Conservation (phyloP, 2,329 filamentous ascomycete genomes). For the Cladosporium austrohemisphaericum region DNA sequence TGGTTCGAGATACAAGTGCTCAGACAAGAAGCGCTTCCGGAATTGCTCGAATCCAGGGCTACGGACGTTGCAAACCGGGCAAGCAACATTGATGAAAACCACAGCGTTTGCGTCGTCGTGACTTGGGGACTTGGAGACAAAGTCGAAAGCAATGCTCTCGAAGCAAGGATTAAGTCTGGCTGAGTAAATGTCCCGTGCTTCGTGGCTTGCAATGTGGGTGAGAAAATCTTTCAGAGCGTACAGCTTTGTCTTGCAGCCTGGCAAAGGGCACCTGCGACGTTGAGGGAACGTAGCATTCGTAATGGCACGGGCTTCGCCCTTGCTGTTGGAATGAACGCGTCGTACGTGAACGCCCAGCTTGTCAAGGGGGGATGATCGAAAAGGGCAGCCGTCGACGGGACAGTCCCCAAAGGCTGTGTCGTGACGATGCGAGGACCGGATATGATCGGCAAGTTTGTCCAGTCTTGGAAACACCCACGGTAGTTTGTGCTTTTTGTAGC, state of each 20-base stretch:
- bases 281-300: neutral
- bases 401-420: neutral
- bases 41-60: neutral
- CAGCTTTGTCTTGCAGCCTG: no score
- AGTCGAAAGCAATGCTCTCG: neutral
- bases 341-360: neutral
- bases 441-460: neutral
- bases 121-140: neutral
- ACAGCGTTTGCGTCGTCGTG: neutral
- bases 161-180: no score
- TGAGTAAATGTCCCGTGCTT: no score
- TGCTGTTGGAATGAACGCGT: neutral
- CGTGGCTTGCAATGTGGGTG: no score
- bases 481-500: neutral
- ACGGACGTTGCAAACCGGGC: neutral
- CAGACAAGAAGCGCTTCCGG: neutral
- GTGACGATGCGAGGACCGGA: neutral
- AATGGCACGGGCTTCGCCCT: neutral
- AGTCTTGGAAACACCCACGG: neutral
- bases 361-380: neutral
- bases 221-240: no score
- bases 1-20: neutral
- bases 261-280: neutral
- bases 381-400: neutral
- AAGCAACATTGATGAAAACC: neutral